Conservation (phyloP, 768 basidiomycete species). For the Xerocomus spinulosus region DNA sequence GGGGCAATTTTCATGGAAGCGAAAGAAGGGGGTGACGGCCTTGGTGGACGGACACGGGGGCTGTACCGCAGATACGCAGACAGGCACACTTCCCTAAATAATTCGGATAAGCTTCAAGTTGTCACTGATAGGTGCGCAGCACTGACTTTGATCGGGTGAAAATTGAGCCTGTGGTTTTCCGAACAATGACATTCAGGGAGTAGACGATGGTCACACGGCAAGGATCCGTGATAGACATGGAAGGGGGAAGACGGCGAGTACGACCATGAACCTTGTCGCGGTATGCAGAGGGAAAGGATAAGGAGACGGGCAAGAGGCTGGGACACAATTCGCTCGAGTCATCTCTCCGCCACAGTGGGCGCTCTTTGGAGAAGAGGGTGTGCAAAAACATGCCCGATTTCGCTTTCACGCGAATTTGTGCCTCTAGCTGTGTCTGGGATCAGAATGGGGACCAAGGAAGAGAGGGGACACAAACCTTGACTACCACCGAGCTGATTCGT, state of each 20-base stretch:
- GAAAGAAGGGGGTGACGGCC: slow-evolving; percentile 24
- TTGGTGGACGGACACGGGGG: slow-evolving; percentile 30
- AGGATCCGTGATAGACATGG: slow-evolving; percentile 25
- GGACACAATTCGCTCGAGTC: slow-evolving; percentile 20
- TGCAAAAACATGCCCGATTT: slow-evolving; percentile 4
- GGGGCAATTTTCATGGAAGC: slow-evolving; percentile 25
- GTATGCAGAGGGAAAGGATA: slow-evolving; percentile 29
- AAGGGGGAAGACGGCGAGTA: slow-evolving; percentile 27
- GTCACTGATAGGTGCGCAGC: background rate
- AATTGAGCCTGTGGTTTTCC: slow-evolving; percentile 13
- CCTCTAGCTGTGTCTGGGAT: slow-evolving; percentile 20
- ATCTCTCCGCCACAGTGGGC: slow-evolving; percentile 19
- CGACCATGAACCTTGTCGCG: slow-evolving; percentile 19
- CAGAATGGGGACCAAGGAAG: background rate
- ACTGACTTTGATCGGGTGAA: slow-evolving; percentile 24
- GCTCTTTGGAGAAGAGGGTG: slow-evolving; percentile 24
- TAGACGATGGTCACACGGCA: slow-evolving; percentile 22
- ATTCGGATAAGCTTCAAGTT: slow-evolving; percentile 1
- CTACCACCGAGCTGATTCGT: slow-evolving; percentile 23
- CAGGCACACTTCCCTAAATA: slow-evolving; percentile 19
- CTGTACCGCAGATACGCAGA: slow-evolving; percentile 24
- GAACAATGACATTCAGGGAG: slow-evolving; percentile 24
- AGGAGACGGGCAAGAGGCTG: slow-evolving; percentile 26
- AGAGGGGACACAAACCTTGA: slow-evolving; percentile 20
- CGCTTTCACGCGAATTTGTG: slow-evolving; percentile 19